phyloP scores from a whole-genome alignment of 345 rosid genomes.

The Syzygium oleosum region DNA sequence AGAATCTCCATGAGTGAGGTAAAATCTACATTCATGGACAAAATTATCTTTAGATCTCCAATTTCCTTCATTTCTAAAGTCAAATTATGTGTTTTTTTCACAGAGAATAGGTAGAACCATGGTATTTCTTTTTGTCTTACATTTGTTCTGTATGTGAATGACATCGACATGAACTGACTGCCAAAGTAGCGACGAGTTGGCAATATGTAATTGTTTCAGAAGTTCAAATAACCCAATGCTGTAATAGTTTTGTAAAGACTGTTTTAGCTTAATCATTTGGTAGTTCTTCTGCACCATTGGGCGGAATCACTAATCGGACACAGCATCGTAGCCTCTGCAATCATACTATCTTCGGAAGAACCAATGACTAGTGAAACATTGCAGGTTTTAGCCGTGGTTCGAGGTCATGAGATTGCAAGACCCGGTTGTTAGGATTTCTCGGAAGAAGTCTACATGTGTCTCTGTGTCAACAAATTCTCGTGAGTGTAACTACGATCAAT shows the following conservation, averaged over 20 bases:
- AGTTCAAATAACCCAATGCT: neutral
- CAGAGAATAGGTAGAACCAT: neutral
- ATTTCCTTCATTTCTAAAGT: neutral
- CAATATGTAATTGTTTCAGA: neutral
- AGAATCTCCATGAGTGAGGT: constrained; percentile 29
- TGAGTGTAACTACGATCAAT: neutral
- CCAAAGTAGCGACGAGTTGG: neutral
- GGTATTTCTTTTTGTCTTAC: neutral
- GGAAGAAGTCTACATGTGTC: neutral
- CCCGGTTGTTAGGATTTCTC: neutral
- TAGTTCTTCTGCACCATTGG: neutral
- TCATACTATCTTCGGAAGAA: neutral
- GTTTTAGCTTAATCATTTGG: neutral
- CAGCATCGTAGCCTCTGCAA: neutral
- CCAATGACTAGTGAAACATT: neutral
- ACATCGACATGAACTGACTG: neutral
- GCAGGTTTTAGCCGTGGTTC: constrained; percentile 43
- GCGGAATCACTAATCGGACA: neutral
- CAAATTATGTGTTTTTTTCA: neutral
- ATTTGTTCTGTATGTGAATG: neutral
- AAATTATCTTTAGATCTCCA: neutral
- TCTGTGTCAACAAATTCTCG: neutral
- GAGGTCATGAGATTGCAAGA: constrained; percentile 21
- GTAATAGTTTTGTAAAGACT: neutral
- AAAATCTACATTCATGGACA: neutral